Evolutionary conservation across 352 stramenopile genomes (phyloP), one percentile per base, ranked within the genome.

Genomic region (Phytophthora hibernalis): DNA sequence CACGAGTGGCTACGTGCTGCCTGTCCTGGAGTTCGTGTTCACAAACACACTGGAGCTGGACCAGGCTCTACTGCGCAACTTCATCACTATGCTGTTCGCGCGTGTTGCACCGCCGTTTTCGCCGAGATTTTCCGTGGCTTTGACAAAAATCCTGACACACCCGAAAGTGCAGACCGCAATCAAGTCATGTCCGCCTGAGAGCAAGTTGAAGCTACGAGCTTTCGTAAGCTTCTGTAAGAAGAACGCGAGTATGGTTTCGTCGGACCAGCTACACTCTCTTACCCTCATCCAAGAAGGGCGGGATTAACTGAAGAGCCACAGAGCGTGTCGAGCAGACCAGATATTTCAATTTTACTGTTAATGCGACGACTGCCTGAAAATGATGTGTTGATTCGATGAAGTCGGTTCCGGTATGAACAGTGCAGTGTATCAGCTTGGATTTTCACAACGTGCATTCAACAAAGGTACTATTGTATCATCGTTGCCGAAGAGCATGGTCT

Each of bases 101-200:
- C 86, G 84, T 22, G 87, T 96, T 28, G 80, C 83, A 10, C 80
- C 83, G 9, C 88, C 88, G 11, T 96, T 89, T 58, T 96, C 88
- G 52, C 63, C 72, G 21, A 89, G 91, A 64, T 95, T 96, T 47
- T 76, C 90, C 13, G 65, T 79, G 12, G 88, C 78, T 9, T 70
- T 92, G 57, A 78, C 82, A 5, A 86, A 82, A 60, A 92, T 96
- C 38, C 49, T 96, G 56, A 89, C 83, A 16, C 88, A 96, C 52
- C 86, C 88, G 3, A 96, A 96, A 55, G 86, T 96, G 33, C 81
- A 92, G 44, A 93, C 85, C 28, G 88, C 88, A 1, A 80, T 95
- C 49, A 93, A 90, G 50, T 89, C 85, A 28, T 95, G 88, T 56
- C 87, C 88, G 22, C 54, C 69, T 0, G 88, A 96, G 53, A 92